Conservation (phyloP, 192 early-diverging fungal species). For the Mortierella hygrophila region DNA sequence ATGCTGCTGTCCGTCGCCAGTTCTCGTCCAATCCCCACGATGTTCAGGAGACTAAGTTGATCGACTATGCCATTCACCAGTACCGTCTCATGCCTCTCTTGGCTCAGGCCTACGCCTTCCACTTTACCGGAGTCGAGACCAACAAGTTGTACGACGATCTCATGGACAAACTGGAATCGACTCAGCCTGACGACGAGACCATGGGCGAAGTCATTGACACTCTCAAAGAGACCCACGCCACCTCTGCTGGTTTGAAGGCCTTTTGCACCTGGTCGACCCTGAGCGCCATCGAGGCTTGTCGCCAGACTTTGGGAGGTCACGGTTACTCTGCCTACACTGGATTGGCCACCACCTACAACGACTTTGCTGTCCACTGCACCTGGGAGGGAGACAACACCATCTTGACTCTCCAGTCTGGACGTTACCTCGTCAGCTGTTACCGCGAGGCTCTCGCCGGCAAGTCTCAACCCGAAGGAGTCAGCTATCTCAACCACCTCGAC, state of each 20-base stretch:
- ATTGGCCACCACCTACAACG: slow-evolving; percentile 85
- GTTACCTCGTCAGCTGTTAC: slow-evolving; percentile 84
- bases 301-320: slow-evolving; percentile 92
- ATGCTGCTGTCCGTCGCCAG: slow-evolving; percentile 92
- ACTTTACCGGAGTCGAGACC: slow-evolving; percentile 91
- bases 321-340: slow-evolving; percentile 95
- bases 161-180: slow-evolving; percentile 80
- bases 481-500: slow-evolving; percentile 76
- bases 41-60: slow-evolving; percentile 84
- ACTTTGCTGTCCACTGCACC: slow-evolving; percentile 93
- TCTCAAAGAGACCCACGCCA: slow-evolving; percentile 93
- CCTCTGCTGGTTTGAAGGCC: slow-evolving; percentile 91
- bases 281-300: slow-evolving; percentile 91
- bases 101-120: slow-evolving; percentile 91
- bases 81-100: slow-evolving; percentile 91
- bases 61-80: slow-evolving; percentile 96
- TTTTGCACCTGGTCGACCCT: slow-evolving; percentile 94
- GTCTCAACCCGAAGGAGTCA: slow-evolving; percentile 81
- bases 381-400: slow-evolving; percentile 96
- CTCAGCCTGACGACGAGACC: slow-evolving; percentile 71
- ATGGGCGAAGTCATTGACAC: slow-evolving; percentile 76
- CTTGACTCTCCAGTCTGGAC: slow-evolving; percentile 88
- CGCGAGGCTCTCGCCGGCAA: slow-evolving; percentile 80
- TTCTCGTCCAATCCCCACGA: slow-evolving; percentile 75
- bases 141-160: slow-evolving; percentile 80